Evolutionary conservation across 2,329 filamentous ascomycete genomes (phyloP).

Genomic region (Fusarium sp.): DNA sequence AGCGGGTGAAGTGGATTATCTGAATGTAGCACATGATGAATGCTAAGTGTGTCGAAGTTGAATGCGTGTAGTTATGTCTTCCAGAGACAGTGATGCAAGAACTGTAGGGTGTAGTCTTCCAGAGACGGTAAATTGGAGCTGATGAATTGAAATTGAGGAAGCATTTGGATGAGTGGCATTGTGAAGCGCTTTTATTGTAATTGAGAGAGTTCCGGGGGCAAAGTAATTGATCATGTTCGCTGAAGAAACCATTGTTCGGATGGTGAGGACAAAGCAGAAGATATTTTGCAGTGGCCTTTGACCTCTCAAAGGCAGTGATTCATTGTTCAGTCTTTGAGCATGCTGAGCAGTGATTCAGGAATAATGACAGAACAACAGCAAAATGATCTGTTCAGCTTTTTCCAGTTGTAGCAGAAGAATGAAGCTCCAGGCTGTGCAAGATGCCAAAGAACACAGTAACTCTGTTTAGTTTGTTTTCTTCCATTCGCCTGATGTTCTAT

Average conservation of each 20-base stretch:
- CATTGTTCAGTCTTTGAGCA: background rate
- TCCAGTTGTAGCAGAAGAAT: too few relatives aligned
- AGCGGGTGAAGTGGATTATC: conserved; percentile 25
- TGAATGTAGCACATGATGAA: conserved; percentile 31
- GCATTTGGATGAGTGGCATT: background rate
- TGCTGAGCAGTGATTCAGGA: background rate
- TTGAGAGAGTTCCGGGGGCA: background rate
- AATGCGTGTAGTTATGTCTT: background rate
- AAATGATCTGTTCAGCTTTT: too few relatives aligned
- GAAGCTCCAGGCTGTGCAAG: too few relatives aligned
- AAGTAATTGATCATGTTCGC: background rate
- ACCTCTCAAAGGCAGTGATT: conserved; percentile 8
- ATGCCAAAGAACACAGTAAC: too few relatives aligned
- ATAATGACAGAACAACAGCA: background rate
- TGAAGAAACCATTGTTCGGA: background rate
- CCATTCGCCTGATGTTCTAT: too few relatives aligned
- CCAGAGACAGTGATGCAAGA: background rate
- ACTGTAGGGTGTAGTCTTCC: background rate
- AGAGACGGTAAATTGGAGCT: background rate
- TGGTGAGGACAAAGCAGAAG: conserved; percentile 6
- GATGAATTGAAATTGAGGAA: too few relatives aligned
- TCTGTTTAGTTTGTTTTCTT: background rate
- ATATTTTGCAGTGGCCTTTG: background rate
- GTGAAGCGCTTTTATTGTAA: conserved; percentile 9
- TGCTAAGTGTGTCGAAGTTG: background rate